Evolutionary conservation across 805 yeast genomes (phyloP).

Genomic region (Spathaspora hagerdaliae): DNA sequence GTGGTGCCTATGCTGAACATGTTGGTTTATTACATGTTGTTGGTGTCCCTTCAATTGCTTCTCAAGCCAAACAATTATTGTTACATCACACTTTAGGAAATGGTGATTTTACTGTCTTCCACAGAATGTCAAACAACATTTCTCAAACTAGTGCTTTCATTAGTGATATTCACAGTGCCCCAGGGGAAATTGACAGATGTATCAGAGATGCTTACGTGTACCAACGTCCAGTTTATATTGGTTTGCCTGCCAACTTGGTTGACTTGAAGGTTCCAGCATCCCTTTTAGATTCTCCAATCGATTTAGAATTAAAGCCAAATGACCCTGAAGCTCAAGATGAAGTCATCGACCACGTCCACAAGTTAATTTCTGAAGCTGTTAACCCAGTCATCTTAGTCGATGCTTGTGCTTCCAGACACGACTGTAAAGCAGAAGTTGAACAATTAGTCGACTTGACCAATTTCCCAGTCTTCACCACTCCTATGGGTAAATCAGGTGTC

Average conservation of each 20-base stretch:
- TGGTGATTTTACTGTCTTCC: slow-evolving; percentile 53
- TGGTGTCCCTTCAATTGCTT: slow-evolving; percentile 76
- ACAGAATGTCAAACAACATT: slow-evolving; percentile 72
- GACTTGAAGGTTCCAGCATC: slow-evolving; percentile 58
- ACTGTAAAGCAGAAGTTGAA: slow-evolving; percentile 58
- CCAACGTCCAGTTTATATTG: slow-evolving; percentile 81
- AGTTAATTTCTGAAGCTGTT: slow-evolving; percentile 52
- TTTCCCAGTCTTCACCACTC: slow-evolving; percentile 81
- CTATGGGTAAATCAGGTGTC: slow-evolving; percentile 84
- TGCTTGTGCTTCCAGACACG: slow-evolving; percentile 83
- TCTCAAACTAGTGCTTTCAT: slow-evolving; percentile 63
- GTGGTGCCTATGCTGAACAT: slow-evolving; percentile 87
- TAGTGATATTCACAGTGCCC: slow-evolving; percentile 61
- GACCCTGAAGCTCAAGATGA: slow-evolving; percentile 36
- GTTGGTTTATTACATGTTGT: slow-evolving; percentile 82
- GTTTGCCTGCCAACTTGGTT: slow-evolving; percentile 77
- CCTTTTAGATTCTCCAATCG: slow-evolving; percentile 60
- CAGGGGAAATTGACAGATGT: slow-evolving; percentile 68
- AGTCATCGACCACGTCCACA: slow-evolving; percentile 37
- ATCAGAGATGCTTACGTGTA: slow-evolving; percentile 65
- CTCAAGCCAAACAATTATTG: slow-evolving; percentile 50
- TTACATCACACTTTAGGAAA: slow-evolving; percentile 43
- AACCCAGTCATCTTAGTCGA: slow-evolving; percentile 78
- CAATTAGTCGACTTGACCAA: slow-evolving; percentile 62
- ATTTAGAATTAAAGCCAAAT: slow-evolving; percentile 43